Evolutionary conservation across 805 yeast genomes (phyloP).

Genomic region (Cyberlindnera bimundalis): DNA sequence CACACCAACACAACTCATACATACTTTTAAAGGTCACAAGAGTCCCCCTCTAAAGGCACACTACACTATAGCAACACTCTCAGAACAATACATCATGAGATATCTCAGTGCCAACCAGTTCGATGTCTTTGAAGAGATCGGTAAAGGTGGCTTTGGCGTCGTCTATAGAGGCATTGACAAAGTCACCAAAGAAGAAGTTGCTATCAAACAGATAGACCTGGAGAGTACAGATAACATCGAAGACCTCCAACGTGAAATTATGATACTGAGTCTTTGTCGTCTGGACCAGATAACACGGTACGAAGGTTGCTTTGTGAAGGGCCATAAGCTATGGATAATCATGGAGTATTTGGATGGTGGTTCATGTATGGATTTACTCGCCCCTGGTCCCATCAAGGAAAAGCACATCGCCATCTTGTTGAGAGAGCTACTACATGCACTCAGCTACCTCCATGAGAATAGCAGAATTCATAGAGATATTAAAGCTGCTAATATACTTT

Average conservation of each 20-base stretch:
- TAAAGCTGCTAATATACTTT: constrained; percentile 85
- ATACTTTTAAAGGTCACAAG: neutral
- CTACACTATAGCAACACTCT: too few relatives aligned
- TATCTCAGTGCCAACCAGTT: constrained; percentile 31
- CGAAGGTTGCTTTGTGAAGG: constrained; percentile 80
- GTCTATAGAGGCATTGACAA: constrained; percentile 82
- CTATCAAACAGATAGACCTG: constrained; percentile 86
- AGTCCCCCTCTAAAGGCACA: neutral
- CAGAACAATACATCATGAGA: constrained; percentile 23
- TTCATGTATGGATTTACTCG: constrained; percentile 66
- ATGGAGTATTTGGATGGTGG: constrained; percentile 99
- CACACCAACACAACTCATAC: too few relatives aligned
- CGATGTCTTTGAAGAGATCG: constrained; percentile 73
- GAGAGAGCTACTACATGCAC: constrained; percentile 73
- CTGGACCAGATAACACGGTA: constrained; percentile 84
- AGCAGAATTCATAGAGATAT: constrained; percentile 90
- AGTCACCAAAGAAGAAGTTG: constrained; percentile 75
- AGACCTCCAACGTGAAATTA: constrained; percentile 90
- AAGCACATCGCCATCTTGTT: constrained; percentile 71
- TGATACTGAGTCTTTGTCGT: constrained; percentile 75
- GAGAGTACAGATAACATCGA: constrained; percentile 90
- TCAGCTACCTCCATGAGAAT: constrained; percentile 66
- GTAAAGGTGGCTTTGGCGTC: constrained; percentile 94
- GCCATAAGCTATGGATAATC: constrained; percentile 88
- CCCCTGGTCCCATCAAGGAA: constrained; percentile 90